Evolutionary conservation across 202 grass and related monocot genomes (phyloP), one percentile per base, ranked within the genome.

Genomic region (Carex arenaria): DNA sequence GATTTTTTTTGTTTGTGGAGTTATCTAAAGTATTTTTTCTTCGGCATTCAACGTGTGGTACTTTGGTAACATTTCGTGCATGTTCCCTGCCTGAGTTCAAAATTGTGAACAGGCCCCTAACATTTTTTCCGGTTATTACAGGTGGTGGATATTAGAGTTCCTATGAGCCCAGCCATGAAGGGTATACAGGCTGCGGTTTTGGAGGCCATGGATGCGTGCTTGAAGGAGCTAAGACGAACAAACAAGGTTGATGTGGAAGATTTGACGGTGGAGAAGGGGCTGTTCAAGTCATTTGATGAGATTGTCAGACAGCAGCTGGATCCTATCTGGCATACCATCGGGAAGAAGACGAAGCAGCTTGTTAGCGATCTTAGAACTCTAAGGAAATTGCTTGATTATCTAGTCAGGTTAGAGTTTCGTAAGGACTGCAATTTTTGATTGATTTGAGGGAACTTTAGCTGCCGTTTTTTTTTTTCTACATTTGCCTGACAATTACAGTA

Each of bases 181-280:
- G 95, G 90, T 26, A 98, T 98, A 83, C 95, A 95, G 78, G 71
- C 71, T 30, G 89, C 95, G 10, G 54, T 98, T 55, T 88, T 98
- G 14, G 91, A 91, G 9, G 72, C 93, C 75, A 98, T 98, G 92
- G 92, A 95, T 57, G 92, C 91, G 55, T 98, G 95, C 84, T 91
- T 98, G 80, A 98, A 93, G 90, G 95, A 95, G 88, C 87, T 98
- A 67, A 83, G 91, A 66, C 85, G 83, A 80, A 93, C 91, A 80
- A 93, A 95, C 87, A 98, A 95, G 91, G 95, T 98, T 22, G 95
- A 98, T n/a, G 92, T 98, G 11, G 95, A 95, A 57, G 95, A 98
- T 69, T 89, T 95, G 80, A 98, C 95, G 1, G 85, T 95, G 10
- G 92, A 95, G 82, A 95, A 98, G 84, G 95, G 95, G 42, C 71